These are phyloP conservation scores for Penicillium manginii DNA, from an alignment of 495 filamentous ascomycete genomes.

Conservation along the genomic window DNA sequence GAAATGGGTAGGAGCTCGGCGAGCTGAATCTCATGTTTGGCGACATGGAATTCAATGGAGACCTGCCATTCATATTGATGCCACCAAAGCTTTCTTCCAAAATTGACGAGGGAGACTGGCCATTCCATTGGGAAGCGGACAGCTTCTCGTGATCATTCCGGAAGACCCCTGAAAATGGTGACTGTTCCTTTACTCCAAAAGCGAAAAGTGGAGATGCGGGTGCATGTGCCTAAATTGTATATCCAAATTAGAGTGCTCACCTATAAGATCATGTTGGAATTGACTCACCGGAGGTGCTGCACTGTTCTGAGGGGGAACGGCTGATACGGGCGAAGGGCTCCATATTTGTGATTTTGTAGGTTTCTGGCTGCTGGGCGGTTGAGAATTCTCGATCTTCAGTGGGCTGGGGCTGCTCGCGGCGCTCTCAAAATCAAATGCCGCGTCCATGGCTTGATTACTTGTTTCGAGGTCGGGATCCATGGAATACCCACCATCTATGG, in stretches of 20 bases:
- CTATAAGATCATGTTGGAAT: neutral
- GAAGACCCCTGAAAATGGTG: conserved; percentile 47
- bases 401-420: conserved; percentile 67
- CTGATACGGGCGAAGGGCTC: conserved; percentile 26
- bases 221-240: conserved; percentile 23
- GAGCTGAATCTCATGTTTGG: conserved; percentile 40
- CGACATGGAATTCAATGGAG: conserved; percentile 39
- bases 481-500: conserved; percentile 35
- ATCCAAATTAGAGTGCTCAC: conserved; percentile 9
- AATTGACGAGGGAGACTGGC: conserved; percentile 57
- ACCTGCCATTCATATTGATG: conserved; percentile 47
- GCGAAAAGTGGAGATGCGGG: conserved; percentile 37
- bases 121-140: conserved; percentile 51
- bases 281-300: conserved; percentile 40
- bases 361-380: conserved; percentile 29
- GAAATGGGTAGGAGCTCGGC: conserved; percentile 37
- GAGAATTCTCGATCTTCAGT: conserved; percentile 40
- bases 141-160: conserved; percentile 48
- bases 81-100: conserved; percentile 49
- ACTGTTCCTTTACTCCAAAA: conserved; percentile 50
- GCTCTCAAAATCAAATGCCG: conserved; percentile 71
- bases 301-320: conserved; percentile 16
- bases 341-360: conserved; percentile 32
- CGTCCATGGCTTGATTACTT: conserved; percentile 65
- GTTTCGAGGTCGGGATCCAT: conserved; percentile 53